Percentiles rank a stretch among this genome's conserved stretches.
These are phyloP conservation scores for Bretziella fagacearum DNA, from an alignment of 2,329 filamentous ascomycete genomes.

Conservation along the genomic window DNA sequence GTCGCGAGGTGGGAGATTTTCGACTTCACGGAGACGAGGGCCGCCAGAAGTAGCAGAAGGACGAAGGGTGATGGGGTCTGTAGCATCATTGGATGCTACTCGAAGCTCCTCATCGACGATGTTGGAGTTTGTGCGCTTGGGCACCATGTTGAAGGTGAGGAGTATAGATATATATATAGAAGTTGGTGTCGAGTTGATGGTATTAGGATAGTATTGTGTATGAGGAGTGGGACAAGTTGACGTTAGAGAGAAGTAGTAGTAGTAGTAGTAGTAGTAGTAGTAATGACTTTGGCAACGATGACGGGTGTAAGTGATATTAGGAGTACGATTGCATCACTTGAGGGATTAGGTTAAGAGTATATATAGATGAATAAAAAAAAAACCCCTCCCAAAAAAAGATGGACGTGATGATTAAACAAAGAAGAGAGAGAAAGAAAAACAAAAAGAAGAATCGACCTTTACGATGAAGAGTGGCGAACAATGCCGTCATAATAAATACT, in stretches of 20 bases:
- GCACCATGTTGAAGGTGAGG: neutral
- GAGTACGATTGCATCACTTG: too few relatives aligned
- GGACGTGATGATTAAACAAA: neutral
- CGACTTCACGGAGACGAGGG: conserved; percentile 35
- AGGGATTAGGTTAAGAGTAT: too few relatives aligned
- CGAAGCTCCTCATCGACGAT: conserved; percentile 18
- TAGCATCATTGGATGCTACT: conserved; percentile 16
- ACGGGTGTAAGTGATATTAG: too few relatives aligned
- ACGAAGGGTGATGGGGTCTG: conserved; percentile 17
- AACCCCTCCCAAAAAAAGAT: too few relatives aligned
- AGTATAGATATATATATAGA: neutral
- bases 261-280: too few relatives aligned
- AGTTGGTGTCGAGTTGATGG: neutral
- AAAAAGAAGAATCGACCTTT: neutral
- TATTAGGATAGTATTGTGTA: neutral
- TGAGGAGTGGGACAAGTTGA: too few relatives aligned
- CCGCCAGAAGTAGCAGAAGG: conserved; percentile 22
- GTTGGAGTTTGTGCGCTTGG: neutral
- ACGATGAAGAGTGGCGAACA: neutral
- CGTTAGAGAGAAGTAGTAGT: too few relatives aligned
- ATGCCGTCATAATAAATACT: too few relatives aligned
- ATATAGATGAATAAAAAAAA: too few relatives aligned
- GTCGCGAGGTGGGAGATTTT: conserved; percentile 35
- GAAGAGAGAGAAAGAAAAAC: conserved; percentile 1
- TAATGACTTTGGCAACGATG: too few relatives aligned